phyloP scores from a whole-genome alignment of 352 stramenopile species.

The Globisporangium yorkense region DNA sequence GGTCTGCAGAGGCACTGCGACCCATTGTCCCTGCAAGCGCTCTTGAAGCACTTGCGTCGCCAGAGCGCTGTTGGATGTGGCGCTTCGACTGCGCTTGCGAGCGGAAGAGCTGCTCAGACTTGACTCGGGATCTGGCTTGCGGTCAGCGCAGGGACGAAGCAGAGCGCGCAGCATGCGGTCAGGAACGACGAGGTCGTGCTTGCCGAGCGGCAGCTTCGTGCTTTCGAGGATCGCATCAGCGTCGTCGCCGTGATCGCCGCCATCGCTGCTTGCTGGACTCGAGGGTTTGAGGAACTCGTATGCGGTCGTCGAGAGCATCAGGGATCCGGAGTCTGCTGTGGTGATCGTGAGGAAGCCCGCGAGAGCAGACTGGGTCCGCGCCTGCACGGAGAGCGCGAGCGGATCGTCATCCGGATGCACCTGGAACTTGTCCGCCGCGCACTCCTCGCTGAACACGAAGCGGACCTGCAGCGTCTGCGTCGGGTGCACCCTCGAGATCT shows the following conservation, averaged over 20 bases:
- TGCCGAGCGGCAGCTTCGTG: constrained; percentile 35
- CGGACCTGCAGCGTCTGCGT: constrained; percentile 32
- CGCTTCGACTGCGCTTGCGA: not conserved
- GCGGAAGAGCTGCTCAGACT: not conserved
- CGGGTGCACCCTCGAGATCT: constrained; percentile 24
- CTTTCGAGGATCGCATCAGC: not conserved
- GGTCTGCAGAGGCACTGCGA: constrained; percentile 21
- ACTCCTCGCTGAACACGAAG: constrained; percentile 52
- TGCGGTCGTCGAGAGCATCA: constrained; percentile 18
- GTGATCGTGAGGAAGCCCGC: constrained; percentile 53
- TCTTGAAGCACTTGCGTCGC: constrained; percentile 1
- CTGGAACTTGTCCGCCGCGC: constrained; percentile 32
- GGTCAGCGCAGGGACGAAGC: constrained; percentile 30
- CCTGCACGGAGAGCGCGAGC: constrained; percentile 25
- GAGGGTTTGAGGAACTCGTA: constrained; percentile 29
- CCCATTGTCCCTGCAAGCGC: constrained; percentile 20
- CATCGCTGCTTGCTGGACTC: not conserved
- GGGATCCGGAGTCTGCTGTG: constrained; percentile 33
- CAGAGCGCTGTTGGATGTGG: not conserved
- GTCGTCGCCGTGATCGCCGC: not conserved
- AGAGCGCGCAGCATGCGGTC: constrained; percentile 14
- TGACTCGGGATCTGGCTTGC: not conserved
- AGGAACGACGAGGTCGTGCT: constrained; percentile 29
- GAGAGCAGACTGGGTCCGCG: constrained; percentile 31
- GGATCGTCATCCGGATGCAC: constrained; percentile 40